Evolutionary conservation across 164 flowering plant species (phyloP).

Genomic region (Magnolia officinalis): DNA sequence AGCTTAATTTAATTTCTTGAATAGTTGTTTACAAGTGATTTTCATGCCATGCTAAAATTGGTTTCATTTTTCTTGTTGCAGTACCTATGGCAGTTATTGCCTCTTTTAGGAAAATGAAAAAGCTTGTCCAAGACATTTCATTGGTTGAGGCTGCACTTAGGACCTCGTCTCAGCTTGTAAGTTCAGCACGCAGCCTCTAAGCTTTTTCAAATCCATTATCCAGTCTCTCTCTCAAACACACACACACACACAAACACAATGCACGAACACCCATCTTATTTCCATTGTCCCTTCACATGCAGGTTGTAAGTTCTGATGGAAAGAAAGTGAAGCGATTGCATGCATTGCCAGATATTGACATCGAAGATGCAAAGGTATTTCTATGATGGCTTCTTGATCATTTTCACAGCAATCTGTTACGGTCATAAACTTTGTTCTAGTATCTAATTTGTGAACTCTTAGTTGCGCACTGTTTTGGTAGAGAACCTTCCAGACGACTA

Average conservation of each 20-base stretch:
- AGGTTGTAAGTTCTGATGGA: constrained; percentile 76
- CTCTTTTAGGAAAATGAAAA: constrained; percentile 79
- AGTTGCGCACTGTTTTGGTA: constrained; percentile 76
- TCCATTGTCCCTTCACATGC: not conserved
- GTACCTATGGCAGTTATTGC: constrained; percentile 72
- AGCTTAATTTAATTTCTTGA: no score
- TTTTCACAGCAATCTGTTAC: constrained; percentile 4
- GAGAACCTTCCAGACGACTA: constrained; percentile 82
- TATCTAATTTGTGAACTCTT: constrained; percentile 35
- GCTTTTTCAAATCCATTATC: not conserved
- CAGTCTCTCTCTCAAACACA: no score
- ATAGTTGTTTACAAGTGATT: not conserved
- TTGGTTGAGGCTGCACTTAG: constrained; percentile 59
- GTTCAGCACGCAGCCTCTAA: constrained; percentile 9
- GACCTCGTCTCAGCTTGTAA: constrained; percentile 73
- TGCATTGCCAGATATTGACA: constrained; percentile 49
- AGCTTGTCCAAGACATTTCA: constrained; percentile 47
- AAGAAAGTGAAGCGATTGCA: constrained; percentile 70
- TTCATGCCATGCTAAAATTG: not conserved
- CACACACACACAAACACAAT: no score
- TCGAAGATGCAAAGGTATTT: constrained; percentile 57
- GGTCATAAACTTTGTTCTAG: not conserved
- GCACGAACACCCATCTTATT: not conserved
- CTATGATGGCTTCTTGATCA: not conserved
- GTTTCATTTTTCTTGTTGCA: constrained; percentile 31